A percentile compares a stretch with the other conserved stretches of the same genome.
Conservation (phyloP, 1,139 yeast genomes). For the Geotrichum armillariae region DNA sequence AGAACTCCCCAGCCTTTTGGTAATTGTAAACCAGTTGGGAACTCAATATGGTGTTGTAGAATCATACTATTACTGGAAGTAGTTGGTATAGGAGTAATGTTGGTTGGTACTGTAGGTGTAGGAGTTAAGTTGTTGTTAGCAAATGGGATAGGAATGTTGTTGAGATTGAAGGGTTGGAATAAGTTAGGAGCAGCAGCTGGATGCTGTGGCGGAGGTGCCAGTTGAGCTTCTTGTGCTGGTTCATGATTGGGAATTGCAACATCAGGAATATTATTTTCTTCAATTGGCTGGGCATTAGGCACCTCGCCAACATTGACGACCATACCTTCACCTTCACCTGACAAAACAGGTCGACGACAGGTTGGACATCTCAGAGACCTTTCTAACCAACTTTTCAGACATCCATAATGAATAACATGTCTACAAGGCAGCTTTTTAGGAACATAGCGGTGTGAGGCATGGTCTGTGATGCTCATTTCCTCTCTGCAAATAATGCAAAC, state of each 20-base stretch:
- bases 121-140: background rate
- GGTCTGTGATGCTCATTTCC: conserved; percentile 54
- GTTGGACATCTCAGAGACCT: conserved; percentile 91
- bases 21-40: conserved; percentile 12
- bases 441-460: conserved; percentile 46
- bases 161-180: background rate
- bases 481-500: conserved; percentile 85
- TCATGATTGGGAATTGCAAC: background rate
- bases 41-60: conserved; percentile 12
- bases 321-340: conserved; percentile 18
- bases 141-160: background rate
- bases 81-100: background rate
- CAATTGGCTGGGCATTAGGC: background rate
- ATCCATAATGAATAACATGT: conserved; percentile 87
- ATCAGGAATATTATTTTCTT: background rate
- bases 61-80: conserved; percentile 3
- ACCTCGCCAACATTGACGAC: background rate
- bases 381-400: conserved; percentile 91
- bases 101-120: background rate
- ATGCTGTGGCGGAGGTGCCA: conserved; percentile 3
- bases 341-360: conserved; percentile 72
- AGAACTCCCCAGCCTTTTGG: conserved; percentile 20
- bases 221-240: no score
- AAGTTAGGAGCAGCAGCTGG: background rate
- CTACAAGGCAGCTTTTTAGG: conserved; percentile 83